Percentiles rank a stretch among this genome's conserved stretches.
Evolutionary conservation across 2,329 filamentous ascomycete genomes (phyloP).

Genomic region (Alternaria alternata): DNA sequence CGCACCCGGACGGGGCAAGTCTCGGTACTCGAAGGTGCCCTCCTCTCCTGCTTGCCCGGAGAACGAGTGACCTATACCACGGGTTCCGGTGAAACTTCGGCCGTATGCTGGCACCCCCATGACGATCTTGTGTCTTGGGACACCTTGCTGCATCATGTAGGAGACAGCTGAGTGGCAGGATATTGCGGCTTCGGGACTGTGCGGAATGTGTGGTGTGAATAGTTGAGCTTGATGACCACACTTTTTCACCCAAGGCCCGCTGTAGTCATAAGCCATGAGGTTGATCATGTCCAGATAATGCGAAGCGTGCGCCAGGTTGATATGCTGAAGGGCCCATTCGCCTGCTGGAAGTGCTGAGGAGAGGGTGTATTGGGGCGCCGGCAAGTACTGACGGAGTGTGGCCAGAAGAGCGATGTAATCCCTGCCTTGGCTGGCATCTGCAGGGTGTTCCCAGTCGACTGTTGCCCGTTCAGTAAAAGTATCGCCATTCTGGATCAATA

Average conservation of each 20-base stretch:
- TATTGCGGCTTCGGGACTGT: conserved; percentile 63
- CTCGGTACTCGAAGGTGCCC: conserved; percentile 76
- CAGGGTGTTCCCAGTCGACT: conserved; percentile 86
- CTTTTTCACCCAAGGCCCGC: conserved; percentile 71
- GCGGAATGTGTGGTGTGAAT: conserved; percentile 63
- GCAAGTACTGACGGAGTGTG: conserved; percentile 71
- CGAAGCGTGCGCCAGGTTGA: conserved; percentile 70
- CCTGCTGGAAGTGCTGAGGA: conserved; percentile 76
- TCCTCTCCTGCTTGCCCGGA: conserved; percentile 64
- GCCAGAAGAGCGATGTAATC: conserved; percentile 76
- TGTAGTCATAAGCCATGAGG: conserved; percentile 82
- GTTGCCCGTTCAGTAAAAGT: conserved; percentile 20
- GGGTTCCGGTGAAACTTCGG: conserved; percentile 73
- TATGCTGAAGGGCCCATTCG: conserved; percentile 70
- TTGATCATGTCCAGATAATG: conserved; percentile 78
- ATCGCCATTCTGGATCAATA: neutral
- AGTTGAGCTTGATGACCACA: conserved; percentile 81
- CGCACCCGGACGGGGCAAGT: conserved; percentile 68
- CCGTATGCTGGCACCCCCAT: conserved; percentile 80
- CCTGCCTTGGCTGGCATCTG: conserved; percentile 69
- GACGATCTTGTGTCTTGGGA: conserved; percentile 75
- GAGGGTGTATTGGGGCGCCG: conserved; percentile 72
- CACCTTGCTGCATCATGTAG: conserved; percentile 71
- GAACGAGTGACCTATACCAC: conserved; percentile 70
- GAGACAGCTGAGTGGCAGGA: conserved; percentile 73